Base-by-base conservation (phyloP, 352 stramenopile species). In the Globisporangium polare region DNA sequence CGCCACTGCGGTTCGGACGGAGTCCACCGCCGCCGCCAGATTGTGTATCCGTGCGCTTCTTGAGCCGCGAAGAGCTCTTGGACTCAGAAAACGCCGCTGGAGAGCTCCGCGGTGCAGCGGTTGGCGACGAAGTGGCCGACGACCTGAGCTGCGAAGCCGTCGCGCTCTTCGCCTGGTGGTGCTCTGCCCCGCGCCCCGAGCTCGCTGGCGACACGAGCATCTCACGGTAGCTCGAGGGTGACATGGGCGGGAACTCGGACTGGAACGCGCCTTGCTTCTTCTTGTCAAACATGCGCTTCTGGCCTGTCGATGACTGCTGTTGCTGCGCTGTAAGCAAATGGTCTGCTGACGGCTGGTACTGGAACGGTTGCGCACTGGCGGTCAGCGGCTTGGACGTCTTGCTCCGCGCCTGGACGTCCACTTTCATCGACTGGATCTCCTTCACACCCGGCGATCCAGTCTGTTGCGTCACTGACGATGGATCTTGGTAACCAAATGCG, bases 331-430 rank as follows among this genome's bases (percentile, higher is more conserved):
- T 15, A 15, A 39, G 10, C 4, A 39, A 4, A 15, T 39, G 33
- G 33, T 39, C 33, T 17, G 12, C 33, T 7, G 63, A 61, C 24
- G 67, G 72, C 33, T 53, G 37, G n/a, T 20, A 20, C 27, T 27
- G 29, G 22, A 24, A 29, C 12, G 29, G 22, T 10, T 43, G 29
- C 3, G 22, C n/a, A 15, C 49, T 41, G 41, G 49, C 22, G 27
- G 13, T 18, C 20, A 26, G 24, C n/a, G 58, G n/a, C 26, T 69
- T 58, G 3, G 61, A 50, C 10, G 57, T 67, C 42, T 69, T 79
- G 0, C 33, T 62, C 12, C 31, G 71, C 17, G 62, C 51, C 53
- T 77, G 68, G n/a, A 75, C 65, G 47, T 77, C 68, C 46, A 75
- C 69, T 62, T 64, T 54, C 54, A 57, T 66, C 2, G 60, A 60